These are phyloP conservation scores for Aspergillus kassunensis DNA, from an alignment of 495 filamentous ascomycete species.

Conservation along the genomic window DNA sequence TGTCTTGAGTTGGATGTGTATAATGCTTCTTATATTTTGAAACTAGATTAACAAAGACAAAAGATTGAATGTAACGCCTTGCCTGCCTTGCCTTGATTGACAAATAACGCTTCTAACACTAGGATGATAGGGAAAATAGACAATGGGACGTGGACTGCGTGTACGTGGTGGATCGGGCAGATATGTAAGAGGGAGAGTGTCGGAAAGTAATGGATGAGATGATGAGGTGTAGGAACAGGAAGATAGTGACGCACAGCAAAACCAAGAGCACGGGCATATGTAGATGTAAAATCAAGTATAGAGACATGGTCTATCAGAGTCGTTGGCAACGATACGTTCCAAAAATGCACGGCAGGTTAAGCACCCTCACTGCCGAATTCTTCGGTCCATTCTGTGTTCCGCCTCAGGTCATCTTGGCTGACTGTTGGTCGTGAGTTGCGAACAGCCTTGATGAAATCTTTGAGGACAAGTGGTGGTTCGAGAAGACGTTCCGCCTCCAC, in stretches of 20 bases:
- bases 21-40: neutral
- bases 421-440: constrained; percentile 85
- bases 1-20: too few relatives aligned
- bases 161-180: neutral
- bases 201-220: neutral
- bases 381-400: constrained; percentile 89
- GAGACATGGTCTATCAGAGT: constrained; percentile 10
- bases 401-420: constrained; percentile 72
- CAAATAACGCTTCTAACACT: constrained; percentile 36
- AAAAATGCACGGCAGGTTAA: constrained; percentile 19
- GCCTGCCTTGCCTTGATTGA: constrained; percentile 27
- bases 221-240: too few relatives aligned
- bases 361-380: constrained; percentile 96
- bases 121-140: constrained; percentile 4
- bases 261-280: neutral
- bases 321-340: constrained; percentile 4
- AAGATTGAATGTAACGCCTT: constrained; percentile 9
- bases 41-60: neutral
- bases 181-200: neutral
- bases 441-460: constrained; percentile 93
- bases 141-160: neutral
- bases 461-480: constrained; percentile 80
- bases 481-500: constrained; percentile 76
- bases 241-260: neutral
- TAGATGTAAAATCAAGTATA: neutral